These are phyloP conservation scores for Stagonosporopsis chrysanthemi DNA, from an alignment of 2,329 filamentous ascomycete genomes.

Conservation along the genomic window DNA sequence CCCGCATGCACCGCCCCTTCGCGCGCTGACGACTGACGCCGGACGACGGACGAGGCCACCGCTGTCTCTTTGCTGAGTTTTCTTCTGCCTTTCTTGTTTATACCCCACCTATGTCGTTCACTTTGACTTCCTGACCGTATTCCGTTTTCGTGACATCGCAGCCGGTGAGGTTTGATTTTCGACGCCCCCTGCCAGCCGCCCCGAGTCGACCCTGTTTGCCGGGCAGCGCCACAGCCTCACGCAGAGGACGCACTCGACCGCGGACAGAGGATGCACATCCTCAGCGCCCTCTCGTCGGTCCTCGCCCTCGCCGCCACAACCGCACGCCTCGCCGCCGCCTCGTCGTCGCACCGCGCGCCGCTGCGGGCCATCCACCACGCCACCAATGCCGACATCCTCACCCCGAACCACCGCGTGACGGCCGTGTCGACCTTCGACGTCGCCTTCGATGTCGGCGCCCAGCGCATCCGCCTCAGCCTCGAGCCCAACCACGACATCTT, in stretches of 20 bases:
- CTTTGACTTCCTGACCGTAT: conserved; percentile 21
- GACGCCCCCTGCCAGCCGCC: background rate
- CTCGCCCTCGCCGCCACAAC: conserved; percentile 35
- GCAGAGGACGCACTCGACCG: too few relatives aligned
- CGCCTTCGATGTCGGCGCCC: conserved; percentile 73
- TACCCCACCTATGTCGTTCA: conserved; percentile 42
- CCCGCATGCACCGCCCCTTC: conserved; percentile 17
- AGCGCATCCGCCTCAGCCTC: conserved; percentile 77
- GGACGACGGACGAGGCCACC: conserved; percentile 18
- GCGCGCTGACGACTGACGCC: conserved; percentile 30
- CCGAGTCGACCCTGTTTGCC: too few relatives aligned
- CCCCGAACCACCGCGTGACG: conserved; percentile 79
- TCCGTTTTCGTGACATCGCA: background rate
- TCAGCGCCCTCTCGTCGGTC: conserved; percentile 20
- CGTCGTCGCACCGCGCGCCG: conserved; percentile 67
- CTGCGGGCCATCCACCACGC: conserved; percentile 76
- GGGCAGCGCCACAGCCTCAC: conserved; percentile 24
- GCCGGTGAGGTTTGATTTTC: background rate
- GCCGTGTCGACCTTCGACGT: conserved; percentile 85
- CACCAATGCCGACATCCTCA: conserved; percentile 78
- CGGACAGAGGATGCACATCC: conserved; percentile 21
- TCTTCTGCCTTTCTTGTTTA: conserved; percentile 14
- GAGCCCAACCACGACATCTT: conserved; percentile 93
- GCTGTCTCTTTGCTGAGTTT: conserved; percentile 17
- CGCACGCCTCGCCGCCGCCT: conserved; percentile 32